Conservation (phyloP, 2,329 filamentous ascomycete genomes). For the Colletotrichum sp. region DNA sequence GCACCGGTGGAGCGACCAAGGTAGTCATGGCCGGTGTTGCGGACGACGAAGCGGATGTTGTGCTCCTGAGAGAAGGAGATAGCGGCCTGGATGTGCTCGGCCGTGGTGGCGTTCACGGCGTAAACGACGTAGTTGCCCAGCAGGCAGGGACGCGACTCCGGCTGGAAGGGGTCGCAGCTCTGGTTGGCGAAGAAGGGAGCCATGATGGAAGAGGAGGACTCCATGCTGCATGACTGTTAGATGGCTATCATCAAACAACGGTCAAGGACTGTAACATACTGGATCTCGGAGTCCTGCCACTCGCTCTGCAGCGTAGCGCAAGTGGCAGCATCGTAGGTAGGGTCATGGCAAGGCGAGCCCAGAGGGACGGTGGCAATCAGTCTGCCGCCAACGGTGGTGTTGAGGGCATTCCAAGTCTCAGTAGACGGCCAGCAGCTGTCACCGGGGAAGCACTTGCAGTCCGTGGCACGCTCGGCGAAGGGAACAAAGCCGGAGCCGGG, state of each 20-base stretch:
- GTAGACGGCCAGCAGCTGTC: constrained; percentile 54
- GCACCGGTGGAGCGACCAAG: constrained; percentile 57
- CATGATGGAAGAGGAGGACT: constrained; percentile 46
- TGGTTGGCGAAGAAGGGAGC: constrained; percentile 42
- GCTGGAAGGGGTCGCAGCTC: constrained; percentile 43
- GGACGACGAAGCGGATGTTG: constrained; percentile 55
- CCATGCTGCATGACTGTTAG: constrained; percentile 26
- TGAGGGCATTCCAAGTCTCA: constrained; percentile 48
- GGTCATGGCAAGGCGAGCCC: constrained; percentile 48
- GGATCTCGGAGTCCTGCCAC: constrained; percentile 50
- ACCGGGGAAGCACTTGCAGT: constrained; percentile 52
- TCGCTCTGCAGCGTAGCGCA: constrained; percentile 46
- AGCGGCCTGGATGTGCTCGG: constrained; percentile 35
- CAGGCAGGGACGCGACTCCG: constrained; percentile 42
- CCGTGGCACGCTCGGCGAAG: constrained; percentile 36
- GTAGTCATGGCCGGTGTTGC: constrained; percentile 60
- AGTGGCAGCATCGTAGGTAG: constrained; percentile 45
- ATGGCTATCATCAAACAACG: too few species aligned
- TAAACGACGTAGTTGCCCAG: constrained; percentile 51
- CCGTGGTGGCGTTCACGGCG: constrained; percentile 36
- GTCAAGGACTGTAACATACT: constrained; percentile 38
- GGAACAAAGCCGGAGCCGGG: background rate
- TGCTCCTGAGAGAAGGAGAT: constrained; percentile 33
- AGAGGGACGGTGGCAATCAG: constrained; percentile 54
- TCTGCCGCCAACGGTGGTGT: constrained; percentile 50